Conservation (phyloP, 1,284 basidiomycete genomes). For the Xerocomus nothofagi region DNA sequence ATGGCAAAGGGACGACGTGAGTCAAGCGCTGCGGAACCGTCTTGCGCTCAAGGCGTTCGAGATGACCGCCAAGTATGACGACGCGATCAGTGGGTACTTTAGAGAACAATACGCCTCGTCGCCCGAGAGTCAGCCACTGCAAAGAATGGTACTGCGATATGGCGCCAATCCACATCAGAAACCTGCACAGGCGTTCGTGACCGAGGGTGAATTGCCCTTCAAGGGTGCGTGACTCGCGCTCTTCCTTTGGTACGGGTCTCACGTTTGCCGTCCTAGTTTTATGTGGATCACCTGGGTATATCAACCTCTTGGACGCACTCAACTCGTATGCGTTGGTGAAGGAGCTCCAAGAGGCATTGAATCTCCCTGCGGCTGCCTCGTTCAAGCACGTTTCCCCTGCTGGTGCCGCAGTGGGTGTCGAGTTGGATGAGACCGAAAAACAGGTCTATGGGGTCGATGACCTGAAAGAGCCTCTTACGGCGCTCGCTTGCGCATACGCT, state of each 20-base stretch:
- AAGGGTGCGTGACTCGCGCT: slow-evolving; percentile 59
- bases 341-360: slow-evolving; percentile 85
- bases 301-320: slow-evolving; percentile 98
- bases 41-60: slow-evolving; percentile 98
- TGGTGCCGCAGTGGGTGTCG: slow-evolving; percentile 90
- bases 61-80: slow-evolving; percentile 93
- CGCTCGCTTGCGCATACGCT: slow-evolving; percentile 92
- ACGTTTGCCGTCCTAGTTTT: slow-evolving; percentile 56
- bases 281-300: slow-evolving; percentile 95
- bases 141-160: slow-evolving; percentile 88
- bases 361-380: slow-evolving; percentile 93
- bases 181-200: slow-evolving; percentile 96
- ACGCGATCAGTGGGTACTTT: slow-evolving; percentile 96
- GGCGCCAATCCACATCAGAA: slow-evolving; percentile 99
- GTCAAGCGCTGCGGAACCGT: slow-evolving; percentile 69
- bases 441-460: slow-evolving; percentile 98
- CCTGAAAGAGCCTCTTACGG: slow-evolving; percentile 85
- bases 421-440: slow-evolving; percentile 84
- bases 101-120: slow-evolving; percentile 92
- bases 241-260: neutral
- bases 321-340: slow-evolving; percentile 97
- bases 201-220: slow-evolving; percentile 89
- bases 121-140: slow-evolving; percentile 69
- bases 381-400: slow-evolving; percentile 99
- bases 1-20: slow-evolving; percentile 74